Evolutionary conservation across 495 filamentous ascomycete species (phyloP), one percentile per base, ranked within the genome.

Genomic region (Hypomontagnella submonticulosa): DNA sequence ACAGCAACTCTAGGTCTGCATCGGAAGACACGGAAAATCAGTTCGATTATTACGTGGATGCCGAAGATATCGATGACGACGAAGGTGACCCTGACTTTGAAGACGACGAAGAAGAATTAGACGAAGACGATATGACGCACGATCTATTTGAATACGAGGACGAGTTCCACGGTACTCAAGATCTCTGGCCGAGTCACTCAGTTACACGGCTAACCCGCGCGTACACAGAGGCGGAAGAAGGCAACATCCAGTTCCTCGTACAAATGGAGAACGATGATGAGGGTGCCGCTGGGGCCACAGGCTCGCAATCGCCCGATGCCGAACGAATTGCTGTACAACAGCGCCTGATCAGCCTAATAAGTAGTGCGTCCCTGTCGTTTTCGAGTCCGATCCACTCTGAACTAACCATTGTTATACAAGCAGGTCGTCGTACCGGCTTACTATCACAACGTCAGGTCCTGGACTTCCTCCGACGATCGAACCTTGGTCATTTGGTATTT

Each of bases 21-120:
- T 67, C 65, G 16, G 65, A 64, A 10, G 64, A 71, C 0, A n/a
- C 51, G 40, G 71, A 57, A n/a, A 65, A 42, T 37, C 38, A 47
- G 36, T 27, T 58, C 0, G 61, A 67, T 16, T 71, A 60, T 52
- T 74, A 57, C 61, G 67, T 66, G 57, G 65, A 70, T 43, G 72
- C 73, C 33, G 72, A 70, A 13, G 63, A 71, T 2, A 50, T 77
- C 0, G 71, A 75, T 0, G 62, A 76, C 9, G 67, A 79, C 9
- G 80, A 82, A 13, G 79, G 81, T 33, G 80, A 86, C 66, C 76
- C 82, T 61, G 83, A 84, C 38, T 69, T 82, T 78, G 80, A 84
- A 77, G 63, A 79, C 61, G 70, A 77, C 75, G 57, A 75, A 8
- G 74, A 61, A 50, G 73, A 64, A 64, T 75, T 69, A 62, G 80